Evolutionary conservation across 75 land plant genomes (phyloP), one percentile per base, ranked within the genome.

Genomic region (Cunninghamia lanceolata): DNA sequence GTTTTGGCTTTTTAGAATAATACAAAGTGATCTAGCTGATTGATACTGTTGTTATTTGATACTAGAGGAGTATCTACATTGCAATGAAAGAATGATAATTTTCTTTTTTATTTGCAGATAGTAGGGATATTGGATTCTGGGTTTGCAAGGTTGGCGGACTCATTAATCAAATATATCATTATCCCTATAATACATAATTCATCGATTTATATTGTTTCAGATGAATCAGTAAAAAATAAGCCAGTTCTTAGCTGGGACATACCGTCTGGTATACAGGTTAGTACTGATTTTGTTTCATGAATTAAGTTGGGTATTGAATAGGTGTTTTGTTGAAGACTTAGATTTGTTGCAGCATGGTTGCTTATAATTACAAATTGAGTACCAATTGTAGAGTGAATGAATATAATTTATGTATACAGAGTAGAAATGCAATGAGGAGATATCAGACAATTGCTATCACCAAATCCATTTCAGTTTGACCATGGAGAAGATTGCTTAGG

Each of bases 121-220:
- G 87, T 87, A 75, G 93, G 88, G 2, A 71, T 88, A 56, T 79
- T 94, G 6, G 91, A 91, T 87, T 89, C 91, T 94, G 93, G 90
- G 7, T 84, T 94, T 71, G 92, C 93, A 54, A 94, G 89, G 86
- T 87, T 90, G 50, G 95, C 95, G 35, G 95, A 94, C 84, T 86
- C 87, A 63, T 77, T 92, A 66, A 86, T 89, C 42, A 91, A 91
- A 84, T 80, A 88, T 89, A 89, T 92, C 63, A 84, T 94, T 15
- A 36, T 73, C 82, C 91, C 95, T 16, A 82, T 83, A 17, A 78
- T 91, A 56, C 88, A 82, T 85, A 50, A 54, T 82, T 19, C 66
- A 59, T 81, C 89, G 8, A 77, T 86, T 54, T 21, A 59, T 34
- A 88, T 89, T 82, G 77, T 83, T 83, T 28, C 85, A 21, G 91